Conservation (phyloP, 345 rosid species). For the Melaleuca alternifolia region DNA sequence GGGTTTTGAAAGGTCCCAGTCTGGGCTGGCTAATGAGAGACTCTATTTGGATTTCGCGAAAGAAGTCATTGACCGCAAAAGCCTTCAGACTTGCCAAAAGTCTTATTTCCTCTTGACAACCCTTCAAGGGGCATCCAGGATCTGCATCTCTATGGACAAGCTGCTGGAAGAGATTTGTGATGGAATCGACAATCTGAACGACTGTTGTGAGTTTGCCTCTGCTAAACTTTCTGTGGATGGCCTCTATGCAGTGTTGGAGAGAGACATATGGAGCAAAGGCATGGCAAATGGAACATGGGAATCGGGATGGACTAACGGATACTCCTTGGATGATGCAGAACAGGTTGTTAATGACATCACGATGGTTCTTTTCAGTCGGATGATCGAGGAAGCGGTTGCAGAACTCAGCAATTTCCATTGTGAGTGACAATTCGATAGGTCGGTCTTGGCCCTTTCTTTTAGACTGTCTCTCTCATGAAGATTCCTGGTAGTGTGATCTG, state of each 20-base stretch:
- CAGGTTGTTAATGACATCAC: constrained; percentile 46
- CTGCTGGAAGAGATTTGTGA: constrained; percentile 47
- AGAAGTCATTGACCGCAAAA: constrained; percentile 44
- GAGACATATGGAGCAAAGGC: constrained; percentile 42
- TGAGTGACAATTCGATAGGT: not conserved
- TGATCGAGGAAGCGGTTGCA: constrained; percentile 47
- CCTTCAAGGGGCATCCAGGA: constrained; percentile 9
- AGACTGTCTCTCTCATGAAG: not conserved
- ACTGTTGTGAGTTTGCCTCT: constrained; percentile 19
- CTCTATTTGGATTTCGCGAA: constrained; percentile 55
- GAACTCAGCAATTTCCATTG: not conserved
- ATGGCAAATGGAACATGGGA: constrained; percentile 57
- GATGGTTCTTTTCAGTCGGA: constrained; percentile 32
- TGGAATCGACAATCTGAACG: constrained; percentile 30
- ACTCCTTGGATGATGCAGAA: constrained; percentile 38
- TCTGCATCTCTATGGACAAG: constrained; percentile 27
- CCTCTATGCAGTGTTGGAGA: constrained; percentile 33
- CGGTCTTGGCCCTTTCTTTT: not conserved
- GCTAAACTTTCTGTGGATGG: constrained; percentile 19
- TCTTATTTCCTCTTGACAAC: constrained; percentile 7
- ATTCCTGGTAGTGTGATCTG: not conserved
- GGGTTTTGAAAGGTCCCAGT: not conserved
- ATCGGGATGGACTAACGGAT: constrained; percentile 62
- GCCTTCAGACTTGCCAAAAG: constrained; percentile 25
- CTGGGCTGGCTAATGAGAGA: constrained; percentile 10